Base-by-base conservation (phyloP, 2,329 filamentous ascomycete species). In the Pestalotiopsis sp. region DNA sequence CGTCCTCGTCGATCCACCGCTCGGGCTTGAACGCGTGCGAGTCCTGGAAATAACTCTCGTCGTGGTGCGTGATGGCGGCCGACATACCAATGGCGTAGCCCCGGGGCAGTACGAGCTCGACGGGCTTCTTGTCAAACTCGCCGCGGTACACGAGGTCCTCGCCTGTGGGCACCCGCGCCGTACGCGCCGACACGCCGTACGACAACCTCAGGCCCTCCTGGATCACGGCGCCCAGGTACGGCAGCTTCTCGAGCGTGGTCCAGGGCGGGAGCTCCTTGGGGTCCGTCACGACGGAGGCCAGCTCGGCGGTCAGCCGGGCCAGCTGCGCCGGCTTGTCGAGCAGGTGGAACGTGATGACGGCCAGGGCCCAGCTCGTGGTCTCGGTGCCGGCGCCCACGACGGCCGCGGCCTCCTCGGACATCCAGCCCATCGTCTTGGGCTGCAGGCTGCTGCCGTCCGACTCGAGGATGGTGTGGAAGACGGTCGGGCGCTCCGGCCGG, bases 211-310 rank as follows among this genome's bases (percentile, higher is more conserved):
- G 68, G 25, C 70, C 68, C 65, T 76, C 74, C n/a, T 71, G 68
- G 17, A 76, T 69, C 11, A 76, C 71, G 20, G 67, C 74, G 56
- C 69, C 68, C 11, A 80, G 70, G 69, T 83, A 85, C 0, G 83
- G 80, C 9, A 84, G 73, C 59, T 79, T 72, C 70, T 85, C 78
- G 6, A 83, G 73, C 38, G 75, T 71, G 0, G 70, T 72, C 73
- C 74, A 76, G 62, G 73, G 20, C 2, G 63, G 63, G 1, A 66
- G 31, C 17, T 56, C 72, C 27, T 74, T 64, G n/a, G 40, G 49
- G 67, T 9, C 63, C n/a, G 23, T 23, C 3, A 66, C 72, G 4
- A 62, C 58, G 0, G 27, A 70, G 70, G 12, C 70, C 68, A 78
- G 68, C 27, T 74, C 73, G 4, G 72, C 41, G 64, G 71, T 74